These are phyloP conservation scores for Aphanomyces euteiches DNA, from an alignment of 352 stramenopile genomes.

Conservation along the genomic window DNA sequence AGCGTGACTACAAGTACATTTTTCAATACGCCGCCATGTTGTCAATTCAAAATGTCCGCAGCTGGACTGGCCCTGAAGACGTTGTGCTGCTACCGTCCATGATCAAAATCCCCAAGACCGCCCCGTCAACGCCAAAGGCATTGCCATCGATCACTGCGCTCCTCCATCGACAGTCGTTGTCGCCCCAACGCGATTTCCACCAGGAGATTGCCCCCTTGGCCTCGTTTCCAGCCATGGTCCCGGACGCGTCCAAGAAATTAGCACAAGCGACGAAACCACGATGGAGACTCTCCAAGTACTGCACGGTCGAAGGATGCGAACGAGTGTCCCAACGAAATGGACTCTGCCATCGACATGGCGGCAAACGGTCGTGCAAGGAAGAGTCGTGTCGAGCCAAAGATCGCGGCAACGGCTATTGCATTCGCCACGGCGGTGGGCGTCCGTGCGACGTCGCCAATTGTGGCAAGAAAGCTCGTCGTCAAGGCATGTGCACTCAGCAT, in stretches of 20 bases:
- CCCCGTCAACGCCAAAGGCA: neutral
- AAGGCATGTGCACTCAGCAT: constrained; percentile 78
- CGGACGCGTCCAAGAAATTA: neutral
- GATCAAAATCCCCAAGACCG: neutral
- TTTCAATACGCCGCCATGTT: neutral
- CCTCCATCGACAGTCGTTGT: neutral
- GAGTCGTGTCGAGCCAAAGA: constrained; percentile 72
- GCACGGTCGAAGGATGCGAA: constrained; percentile 75
- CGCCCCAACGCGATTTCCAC: neutral
- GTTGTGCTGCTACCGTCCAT: constrained; percentile 18
- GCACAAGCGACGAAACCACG: constrained; percentile 29
- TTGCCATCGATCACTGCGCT: constrained; percentile 8
- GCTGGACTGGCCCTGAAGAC: constrained; percentile 11
- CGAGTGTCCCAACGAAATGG: constrained; percentile 82
- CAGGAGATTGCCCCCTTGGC: neutral
- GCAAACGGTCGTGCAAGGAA: constrained; percentile 80
- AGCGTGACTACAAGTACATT: no score
- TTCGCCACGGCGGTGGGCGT: constrained; percentile 78
- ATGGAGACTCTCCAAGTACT: constrained; percentile 83
- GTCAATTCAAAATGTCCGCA: neutral
- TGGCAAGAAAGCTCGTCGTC: constrained; percentile 77
- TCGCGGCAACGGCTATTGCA: constrained; percentile 77
- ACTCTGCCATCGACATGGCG: constrained; percentile 74
- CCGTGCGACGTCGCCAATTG: constrained; percentile 70
- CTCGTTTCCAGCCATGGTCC: neutral